A percentile compares a stretch with the other conserved stretches of the same genome.
phyloP scores from a whole-genome alignment of 495 filamentous ascomycete species.

The Letharia columbiana region DNA sequence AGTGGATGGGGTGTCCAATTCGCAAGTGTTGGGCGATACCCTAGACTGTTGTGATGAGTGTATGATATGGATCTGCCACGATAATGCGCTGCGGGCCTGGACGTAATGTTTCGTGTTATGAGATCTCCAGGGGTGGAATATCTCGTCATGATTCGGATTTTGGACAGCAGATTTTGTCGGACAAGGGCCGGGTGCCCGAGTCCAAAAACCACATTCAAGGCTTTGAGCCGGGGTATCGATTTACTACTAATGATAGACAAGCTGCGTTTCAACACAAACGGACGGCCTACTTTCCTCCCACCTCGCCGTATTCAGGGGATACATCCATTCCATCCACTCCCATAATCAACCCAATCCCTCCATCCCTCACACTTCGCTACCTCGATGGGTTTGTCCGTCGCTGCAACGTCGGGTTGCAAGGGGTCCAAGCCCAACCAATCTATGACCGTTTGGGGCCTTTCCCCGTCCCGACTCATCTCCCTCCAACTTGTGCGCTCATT shows the following conservation, averaged over 20 bases:
- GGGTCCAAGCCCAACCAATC: neutral
- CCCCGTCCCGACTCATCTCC: neutral
- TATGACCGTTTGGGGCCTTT: neutral
- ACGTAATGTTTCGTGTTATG: neutral
- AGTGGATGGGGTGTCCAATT: neutral
- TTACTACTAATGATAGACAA: neutral
- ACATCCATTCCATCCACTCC: neutral
- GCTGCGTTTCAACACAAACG: neutral
- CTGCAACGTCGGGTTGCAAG: neutral
- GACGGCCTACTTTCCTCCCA: too few species aligned
- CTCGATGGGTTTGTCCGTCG: neutral
- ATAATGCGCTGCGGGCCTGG: neutral
- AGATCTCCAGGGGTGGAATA: neutral
- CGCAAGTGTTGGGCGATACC: neutral
- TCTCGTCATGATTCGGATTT: too few species aligned
- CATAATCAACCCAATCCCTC: constrained; percentile 5
- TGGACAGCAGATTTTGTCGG: too few species aligned
- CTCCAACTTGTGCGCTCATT: neutral
- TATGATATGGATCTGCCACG: neutral
- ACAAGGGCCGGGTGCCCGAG: neutral
- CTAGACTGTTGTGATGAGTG: neutral
- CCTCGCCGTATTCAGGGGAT: neutral
- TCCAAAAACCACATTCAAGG: neutral
- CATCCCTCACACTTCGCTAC: neutral
- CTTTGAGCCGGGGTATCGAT: neutral